Percentiles rank a stretch among this genome's conserved stretches.
phyloP scores from a whole-genome alignment of 306 rosid species.

The Prinsepia uniflora region DNA sequence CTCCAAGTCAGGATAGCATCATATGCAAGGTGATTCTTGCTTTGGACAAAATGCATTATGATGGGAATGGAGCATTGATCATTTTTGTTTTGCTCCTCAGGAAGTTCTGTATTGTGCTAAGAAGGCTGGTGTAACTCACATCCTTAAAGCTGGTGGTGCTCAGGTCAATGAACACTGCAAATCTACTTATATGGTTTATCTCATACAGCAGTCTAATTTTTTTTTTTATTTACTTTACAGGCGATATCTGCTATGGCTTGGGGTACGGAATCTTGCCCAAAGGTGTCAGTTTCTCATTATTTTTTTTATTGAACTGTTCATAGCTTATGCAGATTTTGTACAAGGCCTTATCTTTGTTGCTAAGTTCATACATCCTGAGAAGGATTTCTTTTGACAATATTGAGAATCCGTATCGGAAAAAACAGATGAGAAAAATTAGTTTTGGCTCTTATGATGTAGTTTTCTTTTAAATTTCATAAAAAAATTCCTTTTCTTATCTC shows the following conservation, averaged over 20 bases:
- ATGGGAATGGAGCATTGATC: constrained; percentile 23
- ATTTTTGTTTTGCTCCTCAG: constrained; percentile 35
- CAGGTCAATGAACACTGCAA: constrained; percentile 55
- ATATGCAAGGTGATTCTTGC: constrained; percentile 71
- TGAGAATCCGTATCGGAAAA: not conserved
- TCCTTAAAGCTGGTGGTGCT: constrained; percentile 99
- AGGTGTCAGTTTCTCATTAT: constrained; percentile 44
- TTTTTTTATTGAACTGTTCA: not conserved
- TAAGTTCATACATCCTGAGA: not conserved
- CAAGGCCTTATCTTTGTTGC: constrained; percentile 4
- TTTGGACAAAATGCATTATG: constrained; percentile 17
- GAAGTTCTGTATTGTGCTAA: constrained; percentile 97
- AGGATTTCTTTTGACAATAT: not conserved
- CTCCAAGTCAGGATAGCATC: constrained; percentile 77
- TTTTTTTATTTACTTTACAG: constrained; percentile 37
- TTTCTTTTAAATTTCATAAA: not conserved
- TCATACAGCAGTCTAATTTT: constrained; percentile 2
- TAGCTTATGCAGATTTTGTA: not conserved
- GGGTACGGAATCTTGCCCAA: constrained; percentile 98
- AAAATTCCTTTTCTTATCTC: not conserved
- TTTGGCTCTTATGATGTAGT: not conserved
- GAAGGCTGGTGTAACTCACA: constrained; percentile 97
- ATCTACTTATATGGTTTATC: not conserved
- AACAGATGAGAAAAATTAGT: not conserved
- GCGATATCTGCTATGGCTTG: constrained; percentile 97